Evolutionary conservation across 805 yeast genomes (phyloP).

Genomic region (Myxozyma geophila): DNA sequence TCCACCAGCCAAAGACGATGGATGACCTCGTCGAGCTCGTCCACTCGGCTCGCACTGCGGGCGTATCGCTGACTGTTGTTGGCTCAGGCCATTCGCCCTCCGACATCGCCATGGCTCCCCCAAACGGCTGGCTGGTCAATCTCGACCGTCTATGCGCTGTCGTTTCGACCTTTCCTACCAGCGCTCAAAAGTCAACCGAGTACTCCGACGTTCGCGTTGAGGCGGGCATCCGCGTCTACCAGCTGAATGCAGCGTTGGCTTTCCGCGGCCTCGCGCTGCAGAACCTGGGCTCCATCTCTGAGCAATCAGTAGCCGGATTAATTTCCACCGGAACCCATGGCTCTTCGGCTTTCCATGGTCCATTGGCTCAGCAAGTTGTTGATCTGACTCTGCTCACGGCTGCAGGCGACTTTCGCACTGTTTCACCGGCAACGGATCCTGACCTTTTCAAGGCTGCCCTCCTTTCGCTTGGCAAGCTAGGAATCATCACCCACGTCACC

Average conservation of each 20-base stretch:
- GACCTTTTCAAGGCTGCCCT: conserved; percentile 79
- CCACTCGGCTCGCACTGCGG: conserved; percentile 59
- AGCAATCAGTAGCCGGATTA: conserved; percentile 93
- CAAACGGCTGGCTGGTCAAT: conserved; percentile 80
- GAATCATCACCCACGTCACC: conserved; percentile 84
- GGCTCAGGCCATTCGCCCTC: conserved; percentile 98
- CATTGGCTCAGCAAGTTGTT: conserved; percentile 86
- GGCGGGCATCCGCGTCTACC: conserved; percentile 82
- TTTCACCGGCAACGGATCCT: conserved; percentile 66
- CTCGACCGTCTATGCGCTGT: conserved; percentile 71
- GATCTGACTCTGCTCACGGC: conserved; percentile 75
- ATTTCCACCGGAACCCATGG: conserved; percentile 98
- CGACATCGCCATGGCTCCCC: conserved; percentile 75
- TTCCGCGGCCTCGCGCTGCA: conserved; percentile 76
- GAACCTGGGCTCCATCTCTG: conserved; percentile 90
- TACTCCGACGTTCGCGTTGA: conserved; percentile 92
- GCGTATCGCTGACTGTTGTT: conserved; percentile 75
- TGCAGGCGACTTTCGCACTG: conserved; percentile 68
- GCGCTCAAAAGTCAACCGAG: conserved; percentile 58
- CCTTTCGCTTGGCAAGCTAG: conserved; percentile 87
- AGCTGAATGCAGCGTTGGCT: conserved; percentile 70
- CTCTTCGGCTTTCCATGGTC: conserved; percentile 88
- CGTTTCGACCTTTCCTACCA: conserved; percentile 24
- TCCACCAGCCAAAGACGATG: conserved; percentile 72
- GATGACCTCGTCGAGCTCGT: conserved; percentile 75